Evolutionary conservation across 805 yeast species (phyloP).

Genomic region (Yarrowia osloensis): DNA sequence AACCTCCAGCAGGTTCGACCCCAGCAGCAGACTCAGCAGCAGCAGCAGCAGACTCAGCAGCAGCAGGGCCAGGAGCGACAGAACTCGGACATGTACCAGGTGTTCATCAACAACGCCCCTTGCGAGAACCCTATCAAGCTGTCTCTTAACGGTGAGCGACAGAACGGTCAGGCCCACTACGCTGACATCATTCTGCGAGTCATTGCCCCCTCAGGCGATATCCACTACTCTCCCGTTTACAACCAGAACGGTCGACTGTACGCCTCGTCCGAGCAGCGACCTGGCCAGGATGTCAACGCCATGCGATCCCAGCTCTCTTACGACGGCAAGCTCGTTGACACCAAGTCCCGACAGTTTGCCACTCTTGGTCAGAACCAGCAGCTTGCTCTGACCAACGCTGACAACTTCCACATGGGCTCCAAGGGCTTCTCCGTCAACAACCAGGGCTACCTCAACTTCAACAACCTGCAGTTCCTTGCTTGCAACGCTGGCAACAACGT

Average conservation of each 20-base stretch:
- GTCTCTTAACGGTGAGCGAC: constrained; percentile 12
- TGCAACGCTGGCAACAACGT: constrained; percentile 33
- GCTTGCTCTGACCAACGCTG: constrained; percentile 57
- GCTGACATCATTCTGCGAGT: constrained; percentile 3
- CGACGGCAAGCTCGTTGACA: constrained; percentile 13
- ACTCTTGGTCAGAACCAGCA: constrained; percentile 8
- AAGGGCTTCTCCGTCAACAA: constrained; percentile 45
- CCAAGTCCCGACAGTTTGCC: constrained; percentile 10
- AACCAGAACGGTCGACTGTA: constrained; percentile 16
- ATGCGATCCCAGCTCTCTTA: constrained; percentile 12
- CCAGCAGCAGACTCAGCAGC: constrained; percentile 6
- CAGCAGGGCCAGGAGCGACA: neutral
- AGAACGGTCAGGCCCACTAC: constrained; percentile 9
- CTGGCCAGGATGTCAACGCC: constrained; percentile 3
- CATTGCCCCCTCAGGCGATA: constrained; percentile 3
- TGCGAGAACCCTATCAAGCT: constrained; percentile 18
- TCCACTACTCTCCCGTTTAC: constrained; percentile 3
- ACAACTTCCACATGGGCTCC: constrained; percentile 99
- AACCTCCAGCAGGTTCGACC: neutral
- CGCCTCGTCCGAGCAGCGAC: constrained; percentile 10
- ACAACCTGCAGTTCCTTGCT: constrained; percentile 16
- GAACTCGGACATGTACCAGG: constrained; percentile 10
- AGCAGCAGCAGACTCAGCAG: no score
- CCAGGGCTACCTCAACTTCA: constrained; percentile 26
- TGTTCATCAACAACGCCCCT: constrained; percentile 5